A percentile compares a stretch with the other conserved stretches of the same genome.
These are phyloP conservation scores for Tylopilus plumbeoviolaceoides DNA, from an alignment of 768 basidiomycete species.

Conservation along the genomic window DNA sequence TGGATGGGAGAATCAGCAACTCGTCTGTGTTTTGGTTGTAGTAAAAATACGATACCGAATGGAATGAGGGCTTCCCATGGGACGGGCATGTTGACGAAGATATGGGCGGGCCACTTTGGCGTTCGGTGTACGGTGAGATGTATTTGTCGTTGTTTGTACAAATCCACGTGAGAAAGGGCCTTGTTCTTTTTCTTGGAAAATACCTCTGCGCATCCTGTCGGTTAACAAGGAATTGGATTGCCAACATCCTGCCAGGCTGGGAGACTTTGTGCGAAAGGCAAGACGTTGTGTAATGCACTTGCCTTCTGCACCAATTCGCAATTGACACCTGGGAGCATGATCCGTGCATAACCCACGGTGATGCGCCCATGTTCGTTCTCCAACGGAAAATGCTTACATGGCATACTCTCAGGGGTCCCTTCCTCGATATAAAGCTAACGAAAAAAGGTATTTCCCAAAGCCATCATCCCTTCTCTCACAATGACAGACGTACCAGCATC, in stretches of 20 bases:
- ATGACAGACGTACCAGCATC: constrained; percentile 9
- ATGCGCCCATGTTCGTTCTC: no score
- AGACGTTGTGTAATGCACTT: no score
- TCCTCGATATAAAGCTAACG: not conserved
- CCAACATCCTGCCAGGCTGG: no score
- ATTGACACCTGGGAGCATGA: no score
- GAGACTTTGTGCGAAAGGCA: no score
- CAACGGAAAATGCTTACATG: not conserved
- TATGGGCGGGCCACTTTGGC: not conserved
- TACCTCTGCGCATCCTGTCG: no score
- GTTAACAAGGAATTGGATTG: no score
- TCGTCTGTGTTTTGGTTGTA: not conserved
- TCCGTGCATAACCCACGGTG: no score
- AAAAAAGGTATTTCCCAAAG: not conserved
- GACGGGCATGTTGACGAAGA: constrained; percentile 70
- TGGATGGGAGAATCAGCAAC: constrained; percentile 28
- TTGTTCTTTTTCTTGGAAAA: no score
- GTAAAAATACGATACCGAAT: constrained; percentile 53
- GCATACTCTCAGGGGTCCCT: not conserved
- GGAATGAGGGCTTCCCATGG: constrained; percentile 98
- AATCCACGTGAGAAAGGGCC: not conserved
- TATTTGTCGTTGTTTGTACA: constrained; percentile 24
- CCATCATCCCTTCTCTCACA: not conserved
- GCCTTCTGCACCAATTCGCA: no score
- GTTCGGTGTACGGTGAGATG: not conserved